phyloP scores from a whole-genome alignment of 176 grass and related monocot species.

The Tillandsia fasciculata region DNA sequence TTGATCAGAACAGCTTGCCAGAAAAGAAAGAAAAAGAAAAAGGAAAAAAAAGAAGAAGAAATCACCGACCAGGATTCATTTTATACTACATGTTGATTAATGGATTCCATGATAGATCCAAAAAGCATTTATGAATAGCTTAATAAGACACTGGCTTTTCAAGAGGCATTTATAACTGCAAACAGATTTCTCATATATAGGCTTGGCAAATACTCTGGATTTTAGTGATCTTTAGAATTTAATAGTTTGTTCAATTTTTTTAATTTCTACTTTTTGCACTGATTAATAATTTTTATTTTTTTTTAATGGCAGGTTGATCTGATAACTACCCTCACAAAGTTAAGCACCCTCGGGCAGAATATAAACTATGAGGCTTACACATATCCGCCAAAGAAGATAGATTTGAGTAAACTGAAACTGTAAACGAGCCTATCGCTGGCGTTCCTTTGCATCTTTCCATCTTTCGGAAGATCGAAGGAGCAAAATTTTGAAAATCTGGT shows the following conservation, averaged over 20 bases:
- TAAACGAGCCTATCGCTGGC: conserved; percentile 14
- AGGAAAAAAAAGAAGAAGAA: too few relatives aligned
- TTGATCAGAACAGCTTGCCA: too few relatives aligned
- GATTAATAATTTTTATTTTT: not conserved
- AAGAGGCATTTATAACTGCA: not conserved
- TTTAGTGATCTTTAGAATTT: not conserved
- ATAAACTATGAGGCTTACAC: conserved; percentile 97
- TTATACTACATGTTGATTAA: too few relatives aligned
- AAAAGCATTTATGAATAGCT: not conserved
- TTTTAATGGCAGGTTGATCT: conserved; percentile 64
- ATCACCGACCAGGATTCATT: too few relatives aligned
- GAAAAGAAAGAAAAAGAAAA: too few relatives aligned
- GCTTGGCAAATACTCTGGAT: not conserved
- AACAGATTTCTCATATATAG: not conserved
- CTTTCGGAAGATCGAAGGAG: not conserved
- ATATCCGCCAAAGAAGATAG: conserved; percentile 76
- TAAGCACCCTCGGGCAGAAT: conserved; percentile 70
- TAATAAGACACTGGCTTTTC: not conserved
- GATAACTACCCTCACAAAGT: conserved; percentile 89
- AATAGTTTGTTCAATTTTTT: not conserved
- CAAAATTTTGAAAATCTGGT: not conserved
- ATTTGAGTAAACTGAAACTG: conserved; percentile 78
- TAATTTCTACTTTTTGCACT: not conserved
- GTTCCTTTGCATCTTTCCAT: not conserved
- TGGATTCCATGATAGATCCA: too few relatives aligned